Evolutionary conservation across 768 basidiomycete species (phyloP).

Genomic region (Filobasidium floriforme): DNA sequence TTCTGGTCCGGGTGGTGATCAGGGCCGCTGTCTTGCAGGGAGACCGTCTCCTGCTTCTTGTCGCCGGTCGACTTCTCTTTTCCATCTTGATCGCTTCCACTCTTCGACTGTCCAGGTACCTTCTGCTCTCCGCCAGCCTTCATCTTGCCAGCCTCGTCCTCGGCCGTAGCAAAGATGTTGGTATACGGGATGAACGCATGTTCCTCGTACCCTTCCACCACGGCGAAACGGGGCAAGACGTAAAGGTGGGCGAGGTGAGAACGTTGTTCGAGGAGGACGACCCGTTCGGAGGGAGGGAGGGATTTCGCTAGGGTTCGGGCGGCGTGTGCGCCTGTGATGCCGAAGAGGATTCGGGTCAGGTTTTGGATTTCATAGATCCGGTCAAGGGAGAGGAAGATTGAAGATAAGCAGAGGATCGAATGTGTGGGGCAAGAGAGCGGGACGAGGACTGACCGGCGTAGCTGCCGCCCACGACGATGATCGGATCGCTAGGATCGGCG

Average conservation of each 20-base stretch:
- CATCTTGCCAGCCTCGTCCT: background rate
- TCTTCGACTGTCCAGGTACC: slow-evolving; percentile 18
- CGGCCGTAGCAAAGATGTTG: slow-evolving; percentile 21
- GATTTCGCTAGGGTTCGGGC: slow-evolving; percentile 17
- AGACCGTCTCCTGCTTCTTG: no score
- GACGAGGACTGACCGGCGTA: slow-evolving; percentile 14
- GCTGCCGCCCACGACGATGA: slow-evolving; percentile 24
- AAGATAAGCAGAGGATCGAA: background rate
- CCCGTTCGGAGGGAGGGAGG: slow-evolving; percentile 9
- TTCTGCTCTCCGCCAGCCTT: slow-evolving; percentile 18
- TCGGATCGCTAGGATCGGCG: slow-evolving; percentile 7
- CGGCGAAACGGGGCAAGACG: slow-evolving; percentile 35
- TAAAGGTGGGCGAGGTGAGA: slow-evolving; percentile 23
- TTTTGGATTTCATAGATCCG: no score
- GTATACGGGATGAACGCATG: slow-evolving; percentile 42
- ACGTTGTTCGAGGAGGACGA: slow-evolving; percentile 23
- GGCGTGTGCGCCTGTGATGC: slow-evolving; percentile 10
- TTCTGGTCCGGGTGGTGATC: background rate
- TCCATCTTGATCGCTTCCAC: background rate
- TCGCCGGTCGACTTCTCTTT: background rate
- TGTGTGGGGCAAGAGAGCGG: background rate
- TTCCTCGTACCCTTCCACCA: slow-evolving; percentile 32
- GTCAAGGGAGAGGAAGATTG: background rate
- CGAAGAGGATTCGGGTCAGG: background rate
- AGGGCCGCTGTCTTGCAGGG: background rate